Conservation (phyloP, 108 stramenopile species). For the Nitzschia inconspicua region DNA sequence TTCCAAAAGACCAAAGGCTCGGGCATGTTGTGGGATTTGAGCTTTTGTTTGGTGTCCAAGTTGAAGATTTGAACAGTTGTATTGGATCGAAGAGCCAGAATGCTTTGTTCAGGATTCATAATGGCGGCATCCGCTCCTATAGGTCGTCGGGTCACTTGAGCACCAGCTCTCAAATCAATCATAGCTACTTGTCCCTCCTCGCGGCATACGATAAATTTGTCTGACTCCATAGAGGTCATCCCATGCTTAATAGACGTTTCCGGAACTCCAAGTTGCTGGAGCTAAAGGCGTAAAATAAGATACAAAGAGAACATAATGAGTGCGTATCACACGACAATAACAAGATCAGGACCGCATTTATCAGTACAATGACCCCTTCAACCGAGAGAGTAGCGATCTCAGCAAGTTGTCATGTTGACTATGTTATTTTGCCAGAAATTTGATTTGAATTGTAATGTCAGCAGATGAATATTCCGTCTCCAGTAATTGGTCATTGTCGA, state of each 20-base stretch:
- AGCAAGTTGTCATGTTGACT: no score
- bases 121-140: constrained; percentile 98
- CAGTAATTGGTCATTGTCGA: constrained; percentile 36
- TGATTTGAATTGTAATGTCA: no score
- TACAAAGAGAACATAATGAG: not conserved
- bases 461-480: no score
- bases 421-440: no score
- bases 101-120: constrained; percentile 94
- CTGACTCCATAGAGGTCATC: constrained; percentile 87
- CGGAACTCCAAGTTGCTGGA: constrained; percentile 89
- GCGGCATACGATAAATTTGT: constrained; percentile 92
- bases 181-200: constrained; percentile 89
- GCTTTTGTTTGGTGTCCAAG: constrained; percentile 89
- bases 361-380: no score
- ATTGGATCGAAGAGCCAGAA: constrained; percentile 89
- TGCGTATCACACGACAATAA: not conserved
- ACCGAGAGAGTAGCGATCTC: no score
- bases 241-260: constrained; percentile 91
- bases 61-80: constrained; percentile 97
- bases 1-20: constrained; percentile 95
- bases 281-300: constrained; percentile 55
- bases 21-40: constrained; percentile 90
- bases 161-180: constrained; percentile 89
- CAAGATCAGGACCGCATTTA: no score
- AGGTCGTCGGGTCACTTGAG: constrained; percentile 89